A percentile compares a stretch with the other conserved stretches of the same genome.
phyloP scores from a whole-genome alignment of 331 rosid genomes.

The Stylosanthes scabra region DNA sequence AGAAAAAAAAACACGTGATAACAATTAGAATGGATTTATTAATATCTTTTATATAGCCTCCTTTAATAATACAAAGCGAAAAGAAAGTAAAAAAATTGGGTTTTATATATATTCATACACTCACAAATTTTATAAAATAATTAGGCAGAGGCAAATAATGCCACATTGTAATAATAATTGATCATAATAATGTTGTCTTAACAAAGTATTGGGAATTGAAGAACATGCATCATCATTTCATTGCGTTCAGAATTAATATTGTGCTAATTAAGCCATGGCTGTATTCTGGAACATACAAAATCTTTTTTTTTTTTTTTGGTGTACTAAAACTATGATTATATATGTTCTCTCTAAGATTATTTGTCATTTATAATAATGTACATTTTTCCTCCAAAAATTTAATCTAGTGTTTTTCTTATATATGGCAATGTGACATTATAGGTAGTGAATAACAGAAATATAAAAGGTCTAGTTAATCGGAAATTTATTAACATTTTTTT shows the following conservation, averaged over 20 bases:
- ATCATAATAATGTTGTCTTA: conserved; percentile 21
- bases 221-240: neutral
- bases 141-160: neutral
- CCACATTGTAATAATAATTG: conserved; percentile 7
- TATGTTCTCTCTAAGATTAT: too few relatives aligned
- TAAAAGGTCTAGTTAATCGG: too few relatives aligned
- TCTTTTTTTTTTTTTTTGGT: too few relatives aligned
- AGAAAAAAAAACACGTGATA: conserved; percentile 20
- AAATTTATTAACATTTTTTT: too few relatives aligned
- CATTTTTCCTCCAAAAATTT: too few relatives aligned
- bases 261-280: neutral
- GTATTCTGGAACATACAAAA: neutral
- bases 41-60: neutral
- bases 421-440: too few relatives aligned
- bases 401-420: too few relatives aligned
- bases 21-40: neutral
- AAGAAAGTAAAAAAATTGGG: neutral
- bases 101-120: neutral
- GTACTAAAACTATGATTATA: too few relatives aligned
- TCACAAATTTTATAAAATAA: conserved; percentile 14
- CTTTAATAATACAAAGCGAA: neutral
- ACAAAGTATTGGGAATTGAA: conserved; percentile 7
- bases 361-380: too few relatives aligned
- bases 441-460: too few relatives aligned
- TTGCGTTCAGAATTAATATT: neutral